Conservation (phyloP, 331 rosid species). For the Arachis monticola region DNA sequence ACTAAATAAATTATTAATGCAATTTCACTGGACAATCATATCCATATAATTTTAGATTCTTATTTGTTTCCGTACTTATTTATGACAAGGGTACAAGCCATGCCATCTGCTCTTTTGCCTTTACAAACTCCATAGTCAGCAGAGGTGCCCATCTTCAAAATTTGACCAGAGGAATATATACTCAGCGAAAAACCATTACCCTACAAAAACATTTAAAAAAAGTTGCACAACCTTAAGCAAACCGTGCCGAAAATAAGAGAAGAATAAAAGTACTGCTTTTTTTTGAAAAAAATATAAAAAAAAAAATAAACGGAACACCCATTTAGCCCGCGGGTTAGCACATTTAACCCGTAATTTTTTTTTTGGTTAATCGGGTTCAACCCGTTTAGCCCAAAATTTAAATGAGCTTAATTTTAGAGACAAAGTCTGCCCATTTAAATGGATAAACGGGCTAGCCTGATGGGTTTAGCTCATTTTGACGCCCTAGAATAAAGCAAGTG, state of each 20-base stretch:
- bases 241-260: not conserved
- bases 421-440: no score
- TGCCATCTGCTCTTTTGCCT: slow-evolving; percentile 79
- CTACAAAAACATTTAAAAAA: slow-evolving; percentile 47
- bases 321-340: no score
- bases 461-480: no score
- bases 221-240: slow-evolving; percentile 14
- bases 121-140: slow-evolving; percentile 89
- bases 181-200: slow-evolving; percentile 86
- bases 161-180: slow-evolving; percentile 62
- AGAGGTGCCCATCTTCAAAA: slow-evolving; percentile 84
- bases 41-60: not conserved
- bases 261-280: no score
- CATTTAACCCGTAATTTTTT: no score
- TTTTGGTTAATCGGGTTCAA: no score
- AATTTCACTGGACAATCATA: slow-evolving; percentile 12
- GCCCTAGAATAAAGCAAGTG: not conserved
- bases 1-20: not conserved
- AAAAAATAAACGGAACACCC: no score
- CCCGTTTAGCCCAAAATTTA: no score
- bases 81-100: slow-evolving; percentile 71
- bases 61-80: slow-evolving; percentile 59
- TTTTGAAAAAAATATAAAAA: no score
- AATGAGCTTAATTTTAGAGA: no score
- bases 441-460: no score